Conservation (phyloP, 2,329 filamentous ascomycete species). For the Chaetomium sp. region DNA sequence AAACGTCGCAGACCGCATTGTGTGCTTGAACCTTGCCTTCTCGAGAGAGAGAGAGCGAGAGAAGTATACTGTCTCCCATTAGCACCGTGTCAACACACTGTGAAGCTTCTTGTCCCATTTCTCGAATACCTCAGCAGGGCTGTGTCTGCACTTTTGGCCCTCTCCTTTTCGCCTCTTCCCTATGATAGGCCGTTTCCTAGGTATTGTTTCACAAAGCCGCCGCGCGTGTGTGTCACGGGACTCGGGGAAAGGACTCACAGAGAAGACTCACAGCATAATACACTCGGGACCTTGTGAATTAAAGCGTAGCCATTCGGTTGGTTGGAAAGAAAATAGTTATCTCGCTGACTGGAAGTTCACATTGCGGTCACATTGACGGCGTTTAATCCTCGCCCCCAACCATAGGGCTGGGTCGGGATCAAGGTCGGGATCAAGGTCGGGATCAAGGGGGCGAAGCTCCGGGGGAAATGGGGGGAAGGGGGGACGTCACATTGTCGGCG, state of each 20-base stretch:
- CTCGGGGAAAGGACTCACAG: not conserved
- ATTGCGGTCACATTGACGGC: no score
- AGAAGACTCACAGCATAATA: not conserved
- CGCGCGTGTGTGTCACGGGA: constrained; percentile 10
- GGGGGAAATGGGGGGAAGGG: no score
- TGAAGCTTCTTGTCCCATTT: not conserved
- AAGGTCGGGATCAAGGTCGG: no score
- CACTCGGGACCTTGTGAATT: constrained; percentile 1
- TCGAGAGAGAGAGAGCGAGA: no score
- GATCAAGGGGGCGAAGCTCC: no score
- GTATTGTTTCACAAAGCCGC: not conserved
- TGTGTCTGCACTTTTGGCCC: not conserved
- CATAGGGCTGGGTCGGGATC: no score
- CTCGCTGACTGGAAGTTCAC: no score
- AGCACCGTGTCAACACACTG: constrained; percentile 10
- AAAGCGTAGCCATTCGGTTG: not conserved
- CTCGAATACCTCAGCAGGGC: not conserved
- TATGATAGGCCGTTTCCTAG: not conserved
- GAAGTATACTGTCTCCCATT: not conserved
- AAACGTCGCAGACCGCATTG: no score
- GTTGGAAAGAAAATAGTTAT: no score
- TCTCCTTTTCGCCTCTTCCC: not conserved
- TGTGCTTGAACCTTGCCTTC: no score
- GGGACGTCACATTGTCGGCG: no score
- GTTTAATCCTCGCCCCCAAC: no score